Evolutionary conservation across 1,139 yeast species (phyloP), one percentile per base, ranked within the genome.

Genomic region (Geotrichum armillariae): DNA sequence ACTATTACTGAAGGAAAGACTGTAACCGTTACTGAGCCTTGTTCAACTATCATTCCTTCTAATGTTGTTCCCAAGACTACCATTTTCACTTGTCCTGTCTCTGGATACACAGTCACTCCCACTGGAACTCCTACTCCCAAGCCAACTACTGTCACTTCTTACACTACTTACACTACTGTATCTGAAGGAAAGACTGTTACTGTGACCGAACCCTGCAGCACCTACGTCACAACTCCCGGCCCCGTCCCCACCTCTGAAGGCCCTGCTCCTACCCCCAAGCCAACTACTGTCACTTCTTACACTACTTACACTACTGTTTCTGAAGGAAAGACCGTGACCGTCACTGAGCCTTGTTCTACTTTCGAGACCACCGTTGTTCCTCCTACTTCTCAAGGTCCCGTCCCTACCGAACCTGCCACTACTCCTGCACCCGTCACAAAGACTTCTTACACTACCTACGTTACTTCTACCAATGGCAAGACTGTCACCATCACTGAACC

Each of bases 21-120:
- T n/a, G 43, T 41, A 18, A 49, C 52, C 18, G 42, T 41, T 21
- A 41, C 50, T 16, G 46, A 41, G 27, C 50, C 50, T 9, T 41
- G 50, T 31, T 40, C 35, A 1, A 40, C 44, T 16, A 29, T 27
- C 35, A 17, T 40, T 3, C 34, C 35, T 3, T 17, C 44, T 21
- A 31, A 31, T 36, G 41, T 16, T 14, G 31, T 27, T 31, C 38
- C 21, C 22, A 41, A 31, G 29, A 31, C 45, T 20, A 22, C 45
- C 16, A 35, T 29, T 14, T 41, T 12, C 36, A 14, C 18, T 20
- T 33, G 29, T 33, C 14, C 33, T 9, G 33, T n/a, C 4, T 22
- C 33, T 16, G 32, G 33, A 6, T 21, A 23, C 33, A 21, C 27
- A 8, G 18, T 14, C 21, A 45, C 29, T n/a, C 25, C 40, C 29